A percentile compares a stretch with the other conserved stretches of the same genome.
Conservation (phyloP, 2,329 filamentous ascomycete genomes). For the Neopestalotiopsis rosae region DNA sequence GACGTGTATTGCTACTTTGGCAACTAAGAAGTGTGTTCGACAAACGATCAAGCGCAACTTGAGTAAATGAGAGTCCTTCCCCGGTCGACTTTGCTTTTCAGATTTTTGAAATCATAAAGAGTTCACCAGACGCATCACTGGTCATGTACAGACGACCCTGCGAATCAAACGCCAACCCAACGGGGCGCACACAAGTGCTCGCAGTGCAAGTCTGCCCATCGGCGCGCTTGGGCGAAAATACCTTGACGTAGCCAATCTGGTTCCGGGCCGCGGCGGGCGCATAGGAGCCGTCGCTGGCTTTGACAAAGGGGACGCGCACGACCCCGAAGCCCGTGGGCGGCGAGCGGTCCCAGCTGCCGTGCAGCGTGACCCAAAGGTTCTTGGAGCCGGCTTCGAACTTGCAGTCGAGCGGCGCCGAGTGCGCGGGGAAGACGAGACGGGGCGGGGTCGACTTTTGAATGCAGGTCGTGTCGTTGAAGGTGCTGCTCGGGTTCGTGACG, state of each 20-base stretch:
- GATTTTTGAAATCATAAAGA: slow-evolving; percentile 27
- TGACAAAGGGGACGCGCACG: slow-evolving; percentile 39
- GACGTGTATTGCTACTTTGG: too few species aligned
- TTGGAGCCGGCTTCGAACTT: slow-evolving; percentile 63
- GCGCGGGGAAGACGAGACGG: slow-evolving; percentile 57
- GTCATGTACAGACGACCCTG: slow-evolving; percentile 58
- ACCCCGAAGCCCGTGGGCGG: slow-evolving; percentile 43
- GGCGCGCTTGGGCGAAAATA: slow-evolving; percentile 54
- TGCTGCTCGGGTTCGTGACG: slow-evolving; percentile 31
- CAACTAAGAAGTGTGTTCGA: too few species aligned
- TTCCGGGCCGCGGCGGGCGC: slow-evolving; percentile 33
- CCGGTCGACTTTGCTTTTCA: not conserved
- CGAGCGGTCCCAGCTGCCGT: slow-evolving; percentile 58
- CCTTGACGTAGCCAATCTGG: slow-evolving; percentile 49
- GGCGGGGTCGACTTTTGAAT: slow-evolving; percentile 37
- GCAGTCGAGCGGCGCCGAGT: slow-evolving; percentile 68
- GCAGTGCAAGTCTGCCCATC: slow-evolving; percentile 44
- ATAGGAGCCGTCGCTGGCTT: slow-evolving; percentile 33
- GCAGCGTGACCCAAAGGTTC: slow-evolving; percentile 64
- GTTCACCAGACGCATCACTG: slow-evolving; percentile 58
- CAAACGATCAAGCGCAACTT: too few species aligned
- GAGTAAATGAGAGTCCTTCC: too few species aligned
- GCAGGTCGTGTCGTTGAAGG: slow-evolving; percentile 33
- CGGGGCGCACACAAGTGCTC: slow-evolving; percentile 55
- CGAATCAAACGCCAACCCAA: slow-evolving; percentile 47